Conservation (phyloP, 2,329 filamentous ascomycete genomes). For the Penicillium olsonii region DNA sequence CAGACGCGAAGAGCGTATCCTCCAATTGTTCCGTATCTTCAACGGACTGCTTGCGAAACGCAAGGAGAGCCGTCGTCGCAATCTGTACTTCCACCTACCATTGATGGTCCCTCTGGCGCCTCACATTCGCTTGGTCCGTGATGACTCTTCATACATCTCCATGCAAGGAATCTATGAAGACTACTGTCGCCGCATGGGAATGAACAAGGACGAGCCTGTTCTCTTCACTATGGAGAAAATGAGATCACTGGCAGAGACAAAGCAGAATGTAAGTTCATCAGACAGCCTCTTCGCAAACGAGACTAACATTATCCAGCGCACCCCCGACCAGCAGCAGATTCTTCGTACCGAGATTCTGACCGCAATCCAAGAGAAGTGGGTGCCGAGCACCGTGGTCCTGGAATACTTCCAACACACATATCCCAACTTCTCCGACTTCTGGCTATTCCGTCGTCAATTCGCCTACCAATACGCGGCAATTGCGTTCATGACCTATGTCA, state of each 20-base stretch:
- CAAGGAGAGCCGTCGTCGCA: constrained; percentile 91
- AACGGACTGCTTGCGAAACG: constrained; percentile 89
- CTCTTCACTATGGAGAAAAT: constrained; percentile 96
- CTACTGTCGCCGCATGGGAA: constrained; percentile 80
- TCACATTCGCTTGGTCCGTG: constrained; percentile 91
- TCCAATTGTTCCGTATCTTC: constrained; percentile 96
- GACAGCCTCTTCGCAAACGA: not conserved
- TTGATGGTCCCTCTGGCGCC: constrained; percentile 94
- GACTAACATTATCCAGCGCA: constrained; percentile 39
- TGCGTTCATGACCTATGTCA: constrained; percentile 97
- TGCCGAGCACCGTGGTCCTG: constrained; percentile 76
- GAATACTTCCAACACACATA: constrained; percentile 89
- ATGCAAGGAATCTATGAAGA: constrained; percentile 96
- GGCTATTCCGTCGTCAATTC: constrained; percentile 97
- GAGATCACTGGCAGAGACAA: constrained; percentile 70
- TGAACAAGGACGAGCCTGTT: constrained; percentile 93
- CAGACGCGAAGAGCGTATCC: constrained; percentile 87
- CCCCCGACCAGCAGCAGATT: constrained; percentile 67
- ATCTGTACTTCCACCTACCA: constrained; percentile 93
- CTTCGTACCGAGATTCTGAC: constrained; percentile 89
- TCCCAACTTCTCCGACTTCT: constrained; percentile 89
- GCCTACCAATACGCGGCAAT: constrained; percentile 92
- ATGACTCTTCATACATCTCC: constrained; percentile 91
- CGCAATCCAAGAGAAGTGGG: constrained; percentile 91
- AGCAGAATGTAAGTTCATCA: constrained; percentile 50